Evolutionary conservation across 2,329 filamentous ascomycete species (phyloP), one percentile per base, ranked within the genome.

Genomic region (Purpureocillium takamizusanense): DNA sequence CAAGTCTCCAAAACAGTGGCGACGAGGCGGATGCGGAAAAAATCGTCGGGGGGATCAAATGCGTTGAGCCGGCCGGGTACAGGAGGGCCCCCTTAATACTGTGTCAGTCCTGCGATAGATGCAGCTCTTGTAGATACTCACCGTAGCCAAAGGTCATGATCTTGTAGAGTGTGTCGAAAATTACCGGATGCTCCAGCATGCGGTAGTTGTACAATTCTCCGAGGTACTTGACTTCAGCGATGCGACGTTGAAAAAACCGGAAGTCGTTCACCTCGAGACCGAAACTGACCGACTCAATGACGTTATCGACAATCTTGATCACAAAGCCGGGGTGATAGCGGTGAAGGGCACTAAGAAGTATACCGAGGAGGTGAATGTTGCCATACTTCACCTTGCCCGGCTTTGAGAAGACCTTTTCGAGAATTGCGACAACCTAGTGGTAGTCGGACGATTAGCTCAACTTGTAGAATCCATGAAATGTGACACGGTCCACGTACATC

Each of bases 131-230:
- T n/a, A 11, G 7, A 7, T 18, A 59, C 70, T 57, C 56, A 74
- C 76, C 79, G 59, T 97, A 86, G 18, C 90, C 92, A 57, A 94
- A 95, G 7, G 87, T 94, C 57, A 95, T 74, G 50, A 98, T 84
- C 54, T 87, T 88, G 68, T 95, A 98, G 62, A 98, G 74, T 1
- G 83, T 86, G 54, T 98, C 92, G 52, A 98, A 98, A 37, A 98
- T 83, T 17, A 97, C 84, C 0, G 86, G 85, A 32, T 94, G 92
- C 59, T 98, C 92, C 29, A 98, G 76, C 77, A 98, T 86, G 41
- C 92, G 85, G 58, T 97, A 98, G 53, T 95, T 95, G 66, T 98
- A 98, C 9, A 98, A 75, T 61, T 98, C 92, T 16, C 86, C 89
- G 5, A 98, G 71, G 56, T 95, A 98, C 57, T 95, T 97, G 53